These are phyloP conservation scores for Flaveria bidentis DNA, from an alignment of 129 eudicot species.

Conservation along the genomic window DNA sequence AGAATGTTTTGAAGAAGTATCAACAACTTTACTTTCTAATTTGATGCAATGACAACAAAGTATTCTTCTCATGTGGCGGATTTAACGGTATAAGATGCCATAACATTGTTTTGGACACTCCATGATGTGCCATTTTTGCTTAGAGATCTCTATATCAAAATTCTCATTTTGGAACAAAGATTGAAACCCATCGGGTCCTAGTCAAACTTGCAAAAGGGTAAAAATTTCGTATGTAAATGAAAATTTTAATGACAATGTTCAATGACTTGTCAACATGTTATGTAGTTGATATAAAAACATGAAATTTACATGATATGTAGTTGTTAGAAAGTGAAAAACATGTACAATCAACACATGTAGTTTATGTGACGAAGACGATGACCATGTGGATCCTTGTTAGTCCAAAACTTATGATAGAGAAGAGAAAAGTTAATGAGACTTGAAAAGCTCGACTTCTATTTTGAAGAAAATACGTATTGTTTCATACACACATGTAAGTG, in stretches of 20 bases:
- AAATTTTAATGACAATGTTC: too few relatives aligned
- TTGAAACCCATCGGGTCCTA: not conserved
- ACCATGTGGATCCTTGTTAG: too few relatives aligned
- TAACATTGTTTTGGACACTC: not conserved
- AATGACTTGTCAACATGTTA: too few relatives aligned
- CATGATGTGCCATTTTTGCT: not conserved
- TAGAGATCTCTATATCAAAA: not conserved
- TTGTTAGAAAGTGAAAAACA: not conserved
- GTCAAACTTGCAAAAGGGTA: not conserved
- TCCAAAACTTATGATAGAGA: not conserved
- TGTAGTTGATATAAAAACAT: not conserved
- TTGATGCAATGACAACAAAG: not conserved
- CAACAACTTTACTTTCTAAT: not conserved
- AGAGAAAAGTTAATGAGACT: not conserved
- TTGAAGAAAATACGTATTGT: not conserved
- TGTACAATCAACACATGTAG: not conserved
- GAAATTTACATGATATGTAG: not conserved
- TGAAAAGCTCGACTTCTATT: too few relatives aligned
- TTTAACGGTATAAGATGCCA: conserved; percentile 12
- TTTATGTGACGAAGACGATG: too few relatives aligned
- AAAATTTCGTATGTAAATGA: not conserved
- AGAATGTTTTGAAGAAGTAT: not conserved
- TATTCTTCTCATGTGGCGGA: conserved; percentile 23
- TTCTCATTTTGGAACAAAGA: not conserved
- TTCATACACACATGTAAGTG: not conserved